These are phyloP conservation scores for Silybum marianum DNA, from an alignment of 129 eudicot genomes.

Conservation along the genomic window DNA sequence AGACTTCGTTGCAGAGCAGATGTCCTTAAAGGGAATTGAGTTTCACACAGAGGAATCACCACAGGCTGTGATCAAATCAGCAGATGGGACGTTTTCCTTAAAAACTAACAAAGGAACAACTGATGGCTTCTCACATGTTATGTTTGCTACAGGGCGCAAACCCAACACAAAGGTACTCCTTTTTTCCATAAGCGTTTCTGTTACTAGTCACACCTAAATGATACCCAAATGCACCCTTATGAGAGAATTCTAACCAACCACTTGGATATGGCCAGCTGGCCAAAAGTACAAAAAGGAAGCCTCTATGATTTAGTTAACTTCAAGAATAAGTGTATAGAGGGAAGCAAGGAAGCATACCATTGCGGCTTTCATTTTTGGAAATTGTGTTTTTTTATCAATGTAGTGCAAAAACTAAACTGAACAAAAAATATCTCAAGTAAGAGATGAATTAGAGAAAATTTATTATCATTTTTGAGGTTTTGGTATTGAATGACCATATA, in stretches of 20 bases:
- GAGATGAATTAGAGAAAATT: neutral
- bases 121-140: slow-evolving; percentile 94
- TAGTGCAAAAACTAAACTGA: neutral
- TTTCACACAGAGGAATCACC: slow-evolving; percentile 96
- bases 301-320: neutral
- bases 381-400: neutral
- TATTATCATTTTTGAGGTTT: neutral
- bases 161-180: slow-evolving; percentile 81
- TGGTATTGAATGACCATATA: neutral
- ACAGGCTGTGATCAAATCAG: slow-evolving; percentile 73
- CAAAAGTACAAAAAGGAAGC: neutral
- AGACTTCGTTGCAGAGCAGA: slow-evolving; percentile 90
- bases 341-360: neutral
- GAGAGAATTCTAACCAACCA: neutral
- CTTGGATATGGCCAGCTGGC: neutral
- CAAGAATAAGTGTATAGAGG: neutral
- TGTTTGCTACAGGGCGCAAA: slow-evolving; percentile 98
- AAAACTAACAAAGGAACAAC: slow-evolving; percentile 91
- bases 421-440: neutral
- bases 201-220: neutral
- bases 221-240: neutral
- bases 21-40: slow-evolving; percentile 91
- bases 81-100: slow-evolving; percentile 78
- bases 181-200: neutral
- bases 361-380: too few relatives aligned